Conservation (phyloP, 352 stramenopile species). For the Phytophthora tentaculata region DNA sequence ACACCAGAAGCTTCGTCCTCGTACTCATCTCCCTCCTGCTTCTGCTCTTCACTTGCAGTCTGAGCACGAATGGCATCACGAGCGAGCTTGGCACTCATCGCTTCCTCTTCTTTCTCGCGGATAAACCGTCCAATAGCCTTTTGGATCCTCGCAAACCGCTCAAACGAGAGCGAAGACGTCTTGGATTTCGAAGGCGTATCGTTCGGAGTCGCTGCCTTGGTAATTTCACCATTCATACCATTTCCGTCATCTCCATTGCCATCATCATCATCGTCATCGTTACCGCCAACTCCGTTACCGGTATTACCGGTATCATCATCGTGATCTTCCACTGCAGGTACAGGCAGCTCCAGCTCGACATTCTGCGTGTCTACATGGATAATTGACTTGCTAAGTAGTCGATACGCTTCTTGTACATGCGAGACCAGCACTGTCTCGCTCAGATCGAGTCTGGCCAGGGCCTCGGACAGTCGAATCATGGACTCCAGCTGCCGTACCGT, state of each 20-base stretch:
- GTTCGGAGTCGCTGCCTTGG: slow-evolving; percentile 12
- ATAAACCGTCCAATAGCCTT: slow-evolving; percentile 82
- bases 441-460: slow-evolving; percentile 95
- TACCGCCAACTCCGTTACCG: background rate
- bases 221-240: slow-evolving; percentile 13
- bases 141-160: slow-evolving; percentile 84
- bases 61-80: slow-evolving; percentile 42
- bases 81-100: slow-evolving; percentile 53
- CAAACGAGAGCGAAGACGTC: slow-evolving; percentile 72
- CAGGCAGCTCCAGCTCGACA: slow-evolving; percentile 91
- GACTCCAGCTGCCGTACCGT: slow-evolving; percentile 99
- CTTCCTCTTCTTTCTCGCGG: slow-evolving; percentile 79
- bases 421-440: slow-evolving; percentile 90
- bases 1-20: slow-evolving; percentile 69
- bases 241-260: slow-evolving; percentile 21
- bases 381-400: slow-evolving; percentile 98
- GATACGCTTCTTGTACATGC: slow-evolving; percentile 97
- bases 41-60: slow-evolving; percentile 15
- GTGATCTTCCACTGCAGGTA: slow-evolving; percentile 47
- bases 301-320: slow-evolving; percentile 53
- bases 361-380: slow-evolving; percentile 99
- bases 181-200: slow-evolving; percentile 33
- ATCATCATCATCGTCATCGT: slow-evolving; percentile 65
- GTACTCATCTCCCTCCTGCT: slow-evolving; percentile 47
- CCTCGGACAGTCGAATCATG: slow-evolving; percentile 98